Conservation (phyloP, 495 filamentous ascomycete species). For the Sphaerosporella brunnea region DNA sequence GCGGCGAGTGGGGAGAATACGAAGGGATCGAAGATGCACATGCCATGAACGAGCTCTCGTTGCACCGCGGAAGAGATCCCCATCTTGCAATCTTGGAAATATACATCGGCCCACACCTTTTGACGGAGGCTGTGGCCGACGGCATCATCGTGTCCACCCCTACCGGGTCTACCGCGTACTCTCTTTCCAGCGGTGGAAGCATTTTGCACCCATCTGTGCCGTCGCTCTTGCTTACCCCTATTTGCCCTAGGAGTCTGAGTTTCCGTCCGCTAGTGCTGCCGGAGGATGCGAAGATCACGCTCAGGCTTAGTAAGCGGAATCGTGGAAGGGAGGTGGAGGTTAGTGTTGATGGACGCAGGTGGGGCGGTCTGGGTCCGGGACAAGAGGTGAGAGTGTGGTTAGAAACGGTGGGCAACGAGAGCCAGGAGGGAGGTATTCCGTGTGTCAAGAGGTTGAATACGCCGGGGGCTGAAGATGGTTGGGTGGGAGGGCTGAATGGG, state of each 20-base stretch:
- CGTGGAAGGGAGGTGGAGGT: constrained; percentile 71
- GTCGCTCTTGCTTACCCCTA: constrained; percentile 74
- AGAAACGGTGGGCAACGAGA: constrained; percentile 37
- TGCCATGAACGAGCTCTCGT: constrained; percentile 86
- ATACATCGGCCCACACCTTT: constrained; percentile 61
- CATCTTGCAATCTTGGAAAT: constrained; percentile 84
- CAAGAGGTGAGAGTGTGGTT: constrained; percentile 77
- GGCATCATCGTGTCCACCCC: constrained; percentile 88
- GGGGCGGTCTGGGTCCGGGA: constrained; percentile 52
- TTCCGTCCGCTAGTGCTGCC: constrained; percentile 86
- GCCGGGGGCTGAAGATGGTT: constrained; percentile 51
- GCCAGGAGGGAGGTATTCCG: constrained; percentile 41
- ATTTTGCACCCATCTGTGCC: constrained; percentile 89
- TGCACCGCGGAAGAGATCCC: constrained; percentile 75
- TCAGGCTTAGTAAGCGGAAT: constrained; percentile 67
- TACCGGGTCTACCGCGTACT: constrained; percentile 89
- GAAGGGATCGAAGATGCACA: constrained; percentile 40
- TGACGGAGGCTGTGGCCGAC: constrained; percentile 86
- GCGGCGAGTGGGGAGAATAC: constrained; percentile 22
- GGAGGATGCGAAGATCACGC: constrained; percentile 61
- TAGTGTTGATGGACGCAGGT: constrained; percentile 68
- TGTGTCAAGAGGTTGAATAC: constrained; percentile 42
- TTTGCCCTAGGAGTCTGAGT: constrained; percentile 78
- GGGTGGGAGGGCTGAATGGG: constrained; percentile 91
- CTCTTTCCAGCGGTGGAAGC: constrained; percentile 73